Conservation (phyloP, 2,329 filamentous ascomycete genomes). For the Calonectria fujianensis region DNA sequence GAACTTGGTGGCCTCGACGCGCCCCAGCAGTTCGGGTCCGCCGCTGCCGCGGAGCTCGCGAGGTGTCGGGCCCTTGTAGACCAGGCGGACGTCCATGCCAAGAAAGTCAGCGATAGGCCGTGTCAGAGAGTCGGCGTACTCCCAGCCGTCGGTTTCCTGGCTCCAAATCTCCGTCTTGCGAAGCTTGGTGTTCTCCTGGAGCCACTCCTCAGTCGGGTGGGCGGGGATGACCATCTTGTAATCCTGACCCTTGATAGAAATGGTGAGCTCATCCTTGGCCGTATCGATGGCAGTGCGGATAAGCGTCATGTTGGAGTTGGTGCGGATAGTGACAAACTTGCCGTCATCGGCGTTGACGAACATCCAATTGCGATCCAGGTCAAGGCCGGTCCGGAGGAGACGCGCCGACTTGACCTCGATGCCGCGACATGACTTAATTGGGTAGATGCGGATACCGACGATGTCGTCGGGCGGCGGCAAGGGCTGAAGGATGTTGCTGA, state of each 20-base stretch:
- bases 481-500: constrained; percentile 13
- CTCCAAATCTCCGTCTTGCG: constrained; percentile 75
- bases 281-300: constrained; percentile 64
- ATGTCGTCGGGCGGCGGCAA: constrained; percentile 50
- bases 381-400: constrained; percentile 74
- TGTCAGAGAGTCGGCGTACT: constrained; percentile 72
- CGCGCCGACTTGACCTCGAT: constrained; percentile 71
- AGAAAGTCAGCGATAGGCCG: constrained; percentile 73
- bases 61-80: constrained; percentile 77
- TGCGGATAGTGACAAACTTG: constrained; percentile 78
- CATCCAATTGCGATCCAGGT: constrained; percentile 81
- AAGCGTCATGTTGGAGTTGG: constrained; percentile 77
- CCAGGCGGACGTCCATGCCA: constrained; percentile 71
- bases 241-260: constrained; percentile 64
- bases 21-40: constrained; percentile 71
- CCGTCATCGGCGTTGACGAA: constrained; percentile 72
- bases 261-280: constrained; percentile 64
- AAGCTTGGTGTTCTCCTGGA: constrained; percentile 70
- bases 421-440: constrained; percentile 80
- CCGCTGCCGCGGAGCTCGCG: constrained; percentile 74
- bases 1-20: constrained; percentile 72
- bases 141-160: constrained; percentile 73
- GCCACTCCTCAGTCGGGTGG: constrained; percentile 72
- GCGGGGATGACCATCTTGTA: constrained; percentile 71
- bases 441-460: constrained; percentile 72